Evolutionary conservation across 805 yeast species (phyloP), one percentile per base, ranked within the genome.

Genomic region (Teunomyces atbi): DNA sequence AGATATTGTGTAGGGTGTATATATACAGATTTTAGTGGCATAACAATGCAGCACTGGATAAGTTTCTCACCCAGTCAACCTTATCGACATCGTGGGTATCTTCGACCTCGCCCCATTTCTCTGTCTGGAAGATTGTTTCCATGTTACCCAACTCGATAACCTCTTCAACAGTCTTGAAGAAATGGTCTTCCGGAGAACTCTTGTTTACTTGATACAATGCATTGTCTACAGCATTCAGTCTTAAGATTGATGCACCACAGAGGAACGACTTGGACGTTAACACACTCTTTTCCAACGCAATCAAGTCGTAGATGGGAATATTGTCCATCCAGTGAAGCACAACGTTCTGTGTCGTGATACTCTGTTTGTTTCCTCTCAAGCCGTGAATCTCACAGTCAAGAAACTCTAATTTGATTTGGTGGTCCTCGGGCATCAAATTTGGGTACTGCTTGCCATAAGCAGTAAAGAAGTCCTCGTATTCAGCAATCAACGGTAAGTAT

Each of bases 31-130:
- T 18, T 41, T 30, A 41, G 28, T 41, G 36, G 46, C 70, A 63
- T 38, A 71, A 60, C 23, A 72, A 58, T 3, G 91, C 86, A 23
- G 96, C 91, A 53, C 89, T 79, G 29, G 92, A 83, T 40, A 94
- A 76, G 58, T 83, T 82, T 65, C 97, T 82, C 58, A 89, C 75
- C 57, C 95, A 76, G 56, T 94, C 97, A 33, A 84, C 96, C 64
- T 86, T 84, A 58, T 89, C 96, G n/a, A 94, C 97, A 64, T 94
- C 99, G 62, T 94, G 99, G 2, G 98, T 89, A 60, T 94, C 99
- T 68, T 94, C 98, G 19, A 92, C 98, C 66, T 92, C 97, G 27
- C 99, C 99, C 99, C 99, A 94, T 59, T 83, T 78, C 18, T 81
- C 82, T 29, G 96, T 87, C 68, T 94, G 99, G 66, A 79, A 80